Percentiles rank a stretch among this genome's conserved stretches.
phyloP scores from a whole-genome alignment of 495 filamentous ascomycete genomes.

The Amorphotheca resinae region DNA sequence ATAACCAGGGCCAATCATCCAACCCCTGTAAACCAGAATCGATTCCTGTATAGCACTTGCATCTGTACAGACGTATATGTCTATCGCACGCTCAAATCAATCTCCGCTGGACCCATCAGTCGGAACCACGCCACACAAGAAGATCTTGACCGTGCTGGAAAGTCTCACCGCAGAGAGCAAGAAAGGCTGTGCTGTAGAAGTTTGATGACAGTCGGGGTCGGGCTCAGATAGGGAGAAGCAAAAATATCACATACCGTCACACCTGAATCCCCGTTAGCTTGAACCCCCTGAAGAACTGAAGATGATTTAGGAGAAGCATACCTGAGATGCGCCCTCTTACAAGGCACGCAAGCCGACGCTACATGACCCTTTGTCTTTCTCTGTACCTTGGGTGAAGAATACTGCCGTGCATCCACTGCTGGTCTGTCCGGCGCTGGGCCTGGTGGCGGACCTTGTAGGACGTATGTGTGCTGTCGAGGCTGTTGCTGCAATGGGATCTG shows the following conservation, averaged over 20 bases:
- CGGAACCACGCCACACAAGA: no score
- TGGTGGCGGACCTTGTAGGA: conserved; percentile 14
- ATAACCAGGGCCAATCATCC: no score
- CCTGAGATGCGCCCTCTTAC: conserved; percentile 87
- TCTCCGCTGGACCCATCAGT: no score
- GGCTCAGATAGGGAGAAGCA: conserved; percentile 11
- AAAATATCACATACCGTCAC: conserved; percentile 22
- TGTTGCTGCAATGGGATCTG: conserved; percentile 16
- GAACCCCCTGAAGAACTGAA: conserved; percentile 2
- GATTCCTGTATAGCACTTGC: no score
- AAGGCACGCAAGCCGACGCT: conserved; percentile 91
- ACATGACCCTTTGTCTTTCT: conserved; percentile 91
- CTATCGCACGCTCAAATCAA: no score
- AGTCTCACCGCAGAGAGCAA: no score
- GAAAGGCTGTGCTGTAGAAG: no score
- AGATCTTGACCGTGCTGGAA: no score
- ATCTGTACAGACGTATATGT: no score
- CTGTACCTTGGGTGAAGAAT: conserved; percentile 48
- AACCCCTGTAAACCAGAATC: no score
- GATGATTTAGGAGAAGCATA: conserved; percentile 15
- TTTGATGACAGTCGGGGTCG: conserved; percentile 4
- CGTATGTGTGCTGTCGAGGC: conserved; percentile 18
- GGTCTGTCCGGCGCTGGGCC: conserved; percentile 28
- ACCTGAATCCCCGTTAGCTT: conserved; percentile 16
- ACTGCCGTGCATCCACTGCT: conserved; percentile 18